phyloP scores from a whole-genome alignment of 345 rosid genomes.

The Limnanthes douglasii region DNA sequence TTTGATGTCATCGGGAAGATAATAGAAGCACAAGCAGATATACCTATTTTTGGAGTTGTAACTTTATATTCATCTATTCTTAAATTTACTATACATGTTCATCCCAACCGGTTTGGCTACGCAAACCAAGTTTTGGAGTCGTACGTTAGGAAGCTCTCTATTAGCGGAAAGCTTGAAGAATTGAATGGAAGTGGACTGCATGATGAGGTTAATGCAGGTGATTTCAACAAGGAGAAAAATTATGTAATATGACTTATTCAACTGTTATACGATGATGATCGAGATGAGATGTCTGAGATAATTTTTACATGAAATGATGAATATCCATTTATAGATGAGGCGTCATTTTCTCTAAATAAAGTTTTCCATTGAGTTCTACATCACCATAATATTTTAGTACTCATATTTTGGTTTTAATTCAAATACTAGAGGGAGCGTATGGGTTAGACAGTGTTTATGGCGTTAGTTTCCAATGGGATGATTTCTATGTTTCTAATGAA shows the following conservation, averaged over 20 bases:
- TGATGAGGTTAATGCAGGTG: constrained; percentile 89
- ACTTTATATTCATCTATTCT: constrained; percentile 94
- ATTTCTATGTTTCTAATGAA: no score
- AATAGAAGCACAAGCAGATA: constrained; percentile 88
- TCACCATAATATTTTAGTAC: no score
- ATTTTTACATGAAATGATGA: no score
- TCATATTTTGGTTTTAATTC: no score
- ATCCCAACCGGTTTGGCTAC: constrained; percentile 96
- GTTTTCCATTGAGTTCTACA: no score
- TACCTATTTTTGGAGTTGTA: constrained; percentile 89
- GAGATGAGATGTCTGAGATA: constrained; percentile 98
- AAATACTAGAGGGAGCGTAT: no score
- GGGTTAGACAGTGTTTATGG: no score
- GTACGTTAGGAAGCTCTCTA: constrained; percentile 69
- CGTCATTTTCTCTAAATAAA: constrained; percentile 64
- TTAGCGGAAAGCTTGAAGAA: constrained; percentile 74
- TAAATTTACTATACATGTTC: constrained; percentile 93
- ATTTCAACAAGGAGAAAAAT: constrained; percentile 93
- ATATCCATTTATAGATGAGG: constrained; percentile 80
- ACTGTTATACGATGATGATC: constrained; percentile 74
- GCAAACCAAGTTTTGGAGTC: constrained; percentile 99
- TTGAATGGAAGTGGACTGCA: constrained; percentile 43
- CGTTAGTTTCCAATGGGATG: no score
- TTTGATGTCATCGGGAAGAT: constrained; percentile 96
- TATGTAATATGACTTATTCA: constrained; percentile 92